A percentile compares a stretch with the other conserved stretches of the same genome.
Evolutionary conservation across 2,329 filamentous ascomycete species (phyloP).

Genomic region (Biscogniauxia mediterranea): DNA sequence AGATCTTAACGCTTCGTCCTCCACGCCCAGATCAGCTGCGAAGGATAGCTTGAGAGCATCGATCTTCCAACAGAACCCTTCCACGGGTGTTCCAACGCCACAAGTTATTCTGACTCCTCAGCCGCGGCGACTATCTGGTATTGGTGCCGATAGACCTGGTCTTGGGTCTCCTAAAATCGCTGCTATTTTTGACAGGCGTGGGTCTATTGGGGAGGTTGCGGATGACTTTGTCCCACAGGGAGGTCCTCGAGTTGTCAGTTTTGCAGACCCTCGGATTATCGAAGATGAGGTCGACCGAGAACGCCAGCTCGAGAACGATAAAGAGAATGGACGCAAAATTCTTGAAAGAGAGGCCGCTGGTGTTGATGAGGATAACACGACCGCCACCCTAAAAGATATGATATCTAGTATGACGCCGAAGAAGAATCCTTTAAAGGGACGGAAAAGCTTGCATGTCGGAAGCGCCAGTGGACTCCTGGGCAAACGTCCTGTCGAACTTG

Average conservation of each 20-base stretch:
- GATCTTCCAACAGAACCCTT: constrained; percentile 32
- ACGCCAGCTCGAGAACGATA: constrained; percentile 57
- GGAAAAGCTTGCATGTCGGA: constrained; percentile 75
- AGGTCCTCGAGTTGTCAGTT: constrained; percentile 51
- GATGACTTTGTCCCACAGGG: constrained; percentile 59
- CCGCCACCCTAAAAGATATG: constrained; percentile 70
- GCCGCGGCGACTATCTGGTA: constrained; percentile 58
- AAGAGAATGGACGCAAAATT: constrained; percentile 57
- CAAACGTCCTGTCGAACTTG: constrained; percentile 71
- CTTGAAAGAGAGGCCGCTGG: constrained; percentile 52
- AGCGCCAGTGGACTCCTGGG: constrained; percentile 71
- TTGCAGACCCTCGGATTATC: constrained; percentile 63
- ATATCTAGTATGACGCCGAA: constrained; percentile 77
- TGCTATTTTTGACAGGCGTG: constrained; percentile 67
- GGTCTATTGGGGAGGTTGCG: constrained; percentile 68
- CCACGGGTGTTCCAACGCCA: constrained; percentile 60
- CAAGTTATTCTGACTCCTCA: constrained; percentile 63
- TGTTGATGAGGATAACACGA: constrained; percentile 58
- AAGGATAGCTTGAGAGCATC: constrained; percentile 35
- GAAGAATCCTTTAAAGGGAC: constrained; percentile 62
- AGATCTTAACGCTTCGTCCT: constrained; percentile 7
- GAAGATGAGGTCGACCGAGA: constrained; percentile 64
- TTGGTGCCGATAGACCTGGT: constrained; percentile 68
- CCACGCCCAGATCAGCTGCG: constrained; percentile 24
- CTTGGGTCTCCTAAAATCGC: constrained; percentile 74